These are phyloP conservation scores for Buxus sempervirens DNA, from an alignment of 164 flowering plant genomes.

Conservation along the genomic window DNA sequence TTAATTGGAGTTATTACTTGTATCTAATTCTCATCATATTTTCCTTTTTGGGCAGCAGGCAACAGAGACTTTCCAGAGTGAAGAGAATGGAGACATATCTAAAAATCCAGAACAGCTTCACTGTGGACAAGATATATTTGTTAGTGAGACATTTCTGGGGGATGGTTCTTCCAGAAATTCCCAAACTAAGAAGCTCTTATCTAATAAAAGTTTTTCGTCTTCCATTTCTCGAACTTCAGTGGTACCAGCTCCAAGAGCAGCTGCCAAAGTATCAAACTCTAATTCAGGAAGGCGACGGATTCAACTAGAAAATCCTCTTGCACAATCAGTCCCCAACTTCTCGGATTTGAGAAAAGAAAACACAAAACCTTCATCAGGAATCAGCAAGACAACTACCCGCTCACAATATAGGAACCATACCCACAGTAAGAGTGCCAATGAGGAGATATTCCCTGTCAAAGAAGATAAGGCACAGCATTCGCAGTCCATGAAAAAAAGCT, in stretches of 20 bases:
- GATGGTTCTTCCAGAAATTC: constrained; percentile 48
- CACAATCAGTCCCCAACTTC: constrained; percentile 92
- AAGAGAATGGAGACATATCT: constrained; percentile 57
- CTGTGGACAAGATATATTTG: constrained; percentile 35
- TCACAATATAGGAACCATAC: constrained; percentile 47
- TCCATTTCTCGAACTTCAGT: constrained; percentile 57
- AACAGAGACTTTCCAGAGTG: constrained; percentile 47
- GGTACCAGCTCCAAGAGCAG: constrained; percentile 46
- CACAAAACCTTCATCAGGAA: constrained; percentile 66
- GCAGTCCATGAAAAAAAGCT: constrained; percentile 55
- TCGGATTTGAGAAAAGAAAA: constrained; percentile 88
- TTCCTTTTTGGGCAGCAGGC: constrained; percentile 39
- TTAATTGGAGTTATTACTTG: constrained; percentile 8
- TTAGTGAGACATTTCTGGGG: constrained; percentile 31
- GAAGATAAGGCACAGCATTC: constrained; percentile 68
- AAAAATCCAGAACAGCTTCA: constrained; percentile 39
- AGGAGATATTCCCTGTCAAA: constrained; percentile 45
- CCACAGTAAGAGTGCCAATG: constrained; percentile 68
- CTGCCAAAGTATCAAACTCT: constrained; percentile 48
- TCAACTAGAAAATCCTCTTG: constrained; percentile 71
- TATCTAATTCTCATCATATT: constrained; percentile 20
- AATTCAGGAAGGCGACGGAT: constrained; percentile 54
- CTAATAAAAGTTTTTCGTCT: constrained; percentile 49
- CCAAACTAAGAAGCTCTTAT: constrained; percentile 51
- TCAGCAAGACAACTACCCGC: constrained; percentile 47